A percentile compares a stretch with the other conserved stretches of the same genome.
These are phyloP conservation scores for Hirschfeldia incana DNA, from an alignment of 345 rosid species.

Conservation along the genomic window DNA sequence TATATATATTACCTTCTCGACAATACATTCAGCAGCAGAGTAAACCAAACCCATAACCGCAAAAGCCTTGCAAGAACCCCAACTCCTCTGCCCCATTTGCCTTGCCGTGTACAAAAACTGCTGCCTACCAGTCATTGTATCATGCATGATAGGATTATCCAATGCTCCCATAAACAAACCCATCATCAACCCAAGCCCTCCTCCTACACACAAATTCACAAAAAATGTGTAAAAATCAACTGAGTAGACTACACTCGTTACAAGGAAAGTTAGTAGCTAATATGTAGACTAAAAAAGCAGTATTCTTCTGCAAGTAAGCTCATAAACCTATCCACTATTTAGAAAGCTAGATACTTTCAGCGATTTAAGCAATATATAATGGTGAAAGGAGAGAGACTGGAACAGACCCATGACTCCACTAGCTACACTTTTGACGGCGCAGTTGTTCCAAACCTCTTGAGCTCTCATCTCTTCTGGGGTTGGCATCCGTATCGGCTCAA, in stretches of 20 bases:
- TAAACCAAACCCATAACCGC: constrained; percentile 92
- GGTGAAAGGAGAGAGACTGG: constrained; percentile 1
- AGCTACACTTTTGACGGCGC: constrained; percentile 71
- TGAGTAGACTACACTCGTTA: too few species aligned
- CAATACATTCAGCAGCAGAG: constrained; percentile 84
- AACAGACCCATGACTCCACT: constrained; percentile 89
- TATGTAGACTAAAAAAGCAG: too few species aligned
- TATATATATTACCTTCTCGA: constrained; percentile 96
- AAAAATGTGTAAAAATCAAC: too few species aligned
- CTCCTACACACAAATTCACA: constrained; percentile 55
- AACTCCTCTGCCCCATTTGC: constrained; percentile 89
- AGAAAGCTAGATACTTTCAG: background rate
- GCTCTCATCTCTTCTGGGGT: constrained; percentile 82
- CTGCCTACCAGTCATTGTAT: constrained; percentile 76
- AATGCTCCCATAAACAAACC: constrained; percentile 82
- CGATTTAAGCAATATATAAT: too few species aligned
- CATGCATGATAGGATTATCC: constrained; percentile 80
- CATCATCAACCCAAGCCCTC: constrained; percentile 88
- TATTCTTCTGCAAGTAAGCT: too few species aligned
- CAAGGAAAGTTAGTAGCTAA: too few species aligned
- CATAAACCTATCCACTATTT: too few species aligned
- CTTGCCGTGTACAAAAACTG: constrained; percentile 69
- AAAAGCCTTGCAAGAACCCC: constrained; percentile 81
- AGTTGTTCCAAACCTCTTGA: constrained; percentile 93
- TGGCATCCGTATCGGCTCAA: constrained; percentile 77